A percentile compares a stretch with the other conserved stretches of the same genome.
These are phyloP conservation scores for Phialemoniopsis sp. DNA, from an alignment of 2,329 filamentous ascomycete genomes.

Conservation along the genomic window DNA sequence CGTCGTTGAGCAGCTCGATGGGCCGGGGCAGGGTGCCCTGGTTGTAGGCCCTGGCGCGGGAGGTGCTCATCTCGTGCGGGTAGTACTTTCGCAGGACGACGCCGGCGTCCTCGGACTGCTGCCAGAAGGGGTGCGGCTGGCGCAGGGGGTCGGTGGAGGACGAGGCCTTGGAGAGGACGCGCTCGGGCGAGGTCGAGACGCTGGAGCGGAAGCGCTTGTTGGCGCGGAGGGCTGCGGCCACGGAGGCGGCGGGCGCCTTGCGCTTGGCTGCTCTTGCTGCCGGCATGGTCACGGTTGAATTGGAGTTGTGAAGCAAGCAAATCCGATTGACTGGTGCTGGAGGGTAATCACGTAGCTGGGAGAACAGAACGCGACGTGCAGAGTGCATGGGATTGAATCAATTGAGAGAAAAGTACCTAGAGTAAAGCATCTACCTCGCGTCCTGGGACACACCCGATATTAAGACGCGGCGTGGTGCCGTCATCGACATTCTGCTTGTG, in stretches of 20 bases:
- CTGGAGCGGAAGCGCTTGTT: conserved; percentile 11
- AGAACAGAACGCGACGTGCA: background rate
- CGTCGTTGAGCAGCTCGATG: conserved; percentile 61
- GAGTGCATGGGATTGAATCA: conserved; percentile 1
- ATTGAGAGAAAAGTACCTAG: background rate
- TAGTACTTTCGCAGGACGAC: conserved; percentile 75
- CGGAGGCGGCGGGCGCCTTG: conserved; percentile 12
- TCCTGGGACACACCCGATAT: too few species aligned
- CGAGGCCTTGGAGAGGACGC: background rate
- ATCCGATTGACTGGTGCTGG: background rate
- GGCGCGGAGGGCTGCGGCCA: conserved; percentile 11
- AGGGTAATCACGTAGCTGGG: background rate
- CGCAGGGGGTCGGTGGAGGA: conserved; percentile 21
- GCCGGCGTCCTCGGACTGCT: conserved; percentile 47
- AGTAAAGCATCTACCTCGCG: background rate
- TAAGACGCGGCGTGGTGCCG: too few species aligned
- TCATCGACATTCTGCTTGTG: too few species aligned
- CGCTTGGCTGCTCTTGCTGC: conserved; percentile 18
- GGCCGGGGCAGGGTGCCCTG: conserved; percentile 66
- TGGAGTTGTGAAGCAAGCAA: too few species aligned
- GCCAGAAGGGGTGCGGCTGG: conserved; percentile 40
- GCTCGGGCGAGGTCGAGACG: background rate
- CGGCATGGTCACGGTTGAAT: conserved; percentile 15
- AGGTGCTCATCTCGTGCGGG: conserved; percentile 80
- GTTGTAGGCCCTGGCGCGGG: conserved; percentile 70